Evolutionary conservation across 1,284 basidiomycete species (phyloP), one percentile per base, ranked within the genome.

Genomic region (Cryptococcus sp.): DNA sequence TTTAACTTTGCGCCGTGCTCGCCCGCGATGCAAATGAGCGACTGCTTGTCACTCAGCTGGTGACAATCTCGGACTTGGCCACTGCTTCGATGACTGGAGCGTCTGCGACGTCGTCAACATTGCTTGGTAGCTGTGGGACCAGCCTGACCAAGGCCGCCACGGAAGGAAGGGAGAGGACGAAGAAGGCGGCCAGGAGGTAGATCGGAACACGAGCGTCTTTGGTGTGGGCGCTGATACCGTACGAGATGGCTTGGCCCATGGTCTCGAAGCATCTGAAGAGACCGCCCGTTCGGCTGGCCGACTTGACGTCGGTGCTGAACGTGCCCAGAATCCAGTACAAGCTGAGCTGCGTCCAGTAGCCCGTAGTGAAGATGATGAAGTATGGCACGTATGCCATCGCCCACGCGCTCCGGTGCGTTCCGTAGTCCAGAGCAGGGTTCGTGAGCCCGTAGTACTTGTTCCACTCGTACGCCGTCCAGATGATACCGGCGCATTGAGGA

Each of bases 271-370:
- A 47, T 44, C 62, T 23, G 56, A 61, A 64, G 11, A 46, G 40
- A 40, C 45, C 62, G n/a, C 59, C 62, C 35, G 50, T 58, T 19
- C 62, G 46, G 2, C 47, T 46, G 16, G 56, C 56, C 23, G 50
- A 46, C 39, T 56, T 55, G 19, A 47, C 55, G 51, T 69, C 67
- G 19, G 41, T 62, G 15, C 59, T 55, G 47, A 62, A 66, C 20
- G 62, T 64, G 17, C 54, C 57, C 31, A 69, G 48, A 15, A 69
- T 58, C 67, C 67, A 69, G 56, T 66, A 69, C 47, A 63, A 53
- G 46, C 59, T 69, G 3, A 56, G 58, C 53, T 69, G 67, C 23
- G 47, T 51, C n/a, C 64, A 44, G 16, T 50, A 58, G 10, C 67
- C 67, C 23, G 56, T 55, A 10, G 56, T 58, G 25, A 67, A 60